Base-by-base conservation (phyloP, 1,284 basidiomycete genomes). In the Sporisorium scitamineum region DNA sequence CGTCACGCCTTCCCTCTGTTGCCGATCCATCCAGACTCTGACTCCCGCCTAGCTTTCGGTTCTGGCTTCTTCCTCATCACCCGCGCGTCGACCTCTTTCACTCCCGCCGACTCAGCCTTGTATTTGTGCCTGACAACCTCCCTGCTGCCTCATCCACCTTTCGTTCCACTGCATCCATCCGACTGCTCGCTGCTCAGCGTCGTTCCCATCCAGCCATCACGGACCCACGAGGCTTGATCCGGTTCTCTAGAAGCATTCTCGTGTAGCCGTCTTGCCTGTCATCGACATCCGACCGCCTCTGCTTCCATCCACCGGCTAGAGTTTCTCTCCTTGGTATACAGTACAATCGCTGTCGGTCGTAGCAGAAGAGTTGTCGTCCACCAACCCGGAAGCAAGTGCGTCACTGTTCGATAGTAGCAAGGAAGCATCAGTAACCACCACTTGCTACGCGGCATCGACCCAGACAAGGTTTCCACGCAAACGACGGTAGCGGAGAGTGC, bases 121-220 rank as follows among this genome's bases (percentile, higher is more conserved):
- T 59, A 54, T 54, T 62, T 62, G 60, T 59, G 66, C 60, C 54
- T 61, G 31, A 41, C 52, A 20, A 27, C 20, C 16, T 32, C 29
- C 50, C n/a, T 42, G 11, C 34, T 18, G n/a, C 50, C n/a, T 29
- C 27, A 5, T 51, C 50, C 14, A 32, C 34, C 53, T 41, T 50
- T 45, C 45, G 50, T 18, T 24, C 50, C 47, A 24, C n/a, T 31
- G 27, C 54, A 62, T 55, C 54, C 45, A 37, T 47, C 22, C 61
- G n/a, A 37, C 24, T n/a, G n/a, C n/a, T 22, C 41, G 27, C 39
- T 16, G 11, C 22, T n/a, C 26, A 20, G 26, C 39, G 24, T 54
- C 34, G 37, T 39, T 13, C 31, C 39, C 14, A 29, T 44, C 18
- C 8, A 27, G 14, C 34, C 22, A 29, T 22, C 52, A 39, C 52